Percentiles rank a stretch among this genome's conserved stretches.
Evolutionary conservation across 352 stramenopile species (phyloP).

Genomic region (Globisporangium nodosum): DNA sequence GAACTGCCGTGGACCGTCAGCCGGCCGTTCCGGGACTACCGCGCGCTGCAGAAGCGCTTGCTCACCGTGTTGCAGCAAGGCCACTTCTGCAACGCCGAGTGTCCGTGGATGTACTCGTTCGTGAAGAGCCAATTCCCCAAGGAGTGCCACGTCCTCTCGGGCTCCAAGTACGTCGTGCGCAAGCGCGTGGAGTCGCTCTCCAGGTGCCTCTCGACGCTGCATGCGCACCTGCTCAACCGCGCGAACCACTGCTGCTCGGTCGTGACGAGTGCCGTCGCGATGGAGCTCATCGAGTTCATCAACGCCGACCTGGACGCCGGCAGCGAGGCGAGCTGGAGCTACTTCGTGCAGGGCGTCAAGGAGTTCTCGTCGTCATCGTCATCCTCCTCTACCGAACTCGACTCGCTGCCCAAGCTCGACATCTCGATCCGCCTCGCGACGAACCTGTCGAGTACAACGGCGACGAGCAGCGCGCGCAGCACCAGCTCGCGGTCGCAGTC

Average conservation of each 20-base stretch:
- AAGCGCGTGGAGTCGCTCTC: constrained; percentile 10
- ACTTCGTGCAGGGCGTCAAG: too few relatives aligned
- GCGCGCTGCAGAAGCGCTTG: not conserved
- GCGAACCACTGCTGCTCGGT: constrained; percentile 16
- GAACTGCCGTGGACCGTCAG: too few relatives aligned
- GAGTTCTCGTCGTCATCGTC: too few relatives aligned
- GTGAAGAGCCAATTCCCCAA: constrained; percentile 16
- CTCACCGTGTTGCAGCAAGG: constrained; percentile 7
- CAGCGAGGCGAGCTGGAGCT: not conserved
- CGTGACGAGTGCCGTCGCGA: constrained; percentile 8
- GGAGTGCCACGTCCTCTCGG: constrained; percentile 4
- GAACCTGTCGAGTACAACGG: not conserved
- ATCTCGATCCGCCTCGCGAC: not conserved
- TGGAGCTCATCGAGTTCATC: constrained; percentile 7
- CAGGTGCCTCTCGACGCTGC: constrained; percentile 12
- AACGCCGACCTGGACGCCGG: not conserved
- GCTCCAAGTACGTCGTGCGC: constrained; percentile 3
- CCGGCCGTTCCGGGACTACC: not conserved
- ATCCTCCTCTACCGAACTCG: too few relatives aligned
- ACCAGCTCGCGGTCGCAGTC: not conserved
- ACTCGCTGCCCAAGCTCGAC: not conserved
- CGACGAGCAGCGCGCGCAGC: not conserved
- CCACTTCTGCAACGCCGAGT: constrained; percentile 9
- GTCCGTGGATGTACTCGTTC: constrained; percentile 18
- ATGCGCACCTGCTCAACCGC: constrained; percentile 7